Conservation (phyloP, 2,329 filamentous ascomycete genomes). For the Xylaria arbuscula region DNA sequence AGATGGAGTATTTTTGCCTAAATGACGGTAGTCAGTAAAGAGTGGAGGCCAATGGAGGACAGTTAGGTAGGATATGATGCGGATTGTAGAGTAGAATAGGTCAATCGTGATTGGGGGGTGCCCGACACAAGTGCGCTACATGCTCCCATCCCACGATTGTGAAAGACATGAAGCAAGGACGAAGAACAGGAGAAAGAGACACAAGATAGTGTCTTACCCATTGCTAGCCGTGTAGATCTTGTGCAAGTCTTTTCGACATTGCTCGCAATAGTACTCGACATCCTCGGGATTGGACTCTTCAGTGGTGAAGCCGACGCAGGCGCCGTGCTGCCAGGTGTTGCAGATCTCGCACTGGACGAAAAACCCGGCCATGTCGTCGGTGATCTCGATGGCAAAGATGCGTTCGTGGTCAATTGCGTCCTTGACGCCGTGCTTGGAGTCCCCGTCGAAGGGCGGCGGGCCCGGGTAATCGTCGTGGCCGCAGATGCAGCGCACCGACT, state of each 20-base stretch:
- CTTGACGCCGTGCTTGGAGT: slow-evolving; percentile 63
- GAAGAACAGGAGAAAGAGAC: slow-evolving; percentile 9
- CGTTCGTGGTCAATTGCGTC: slow-evolving; percentile 68
- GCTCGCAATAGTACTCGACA: slow-evolving; percentile 90
- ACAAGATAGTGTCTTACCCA: slow-evolving; percentile 71
- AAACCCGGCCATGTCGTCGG: slow-evolving; percentile 90
- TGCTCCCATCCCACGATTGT: not conserved
- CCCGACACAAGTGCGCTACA: not conserved
- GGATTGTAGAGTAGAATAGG: slow-evolving; percentile 29
- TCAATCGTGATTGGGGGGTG: not conserved
- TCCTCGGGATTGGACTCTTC: slow-evolving; percentile 90
- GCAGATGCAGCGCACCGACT: slow-evolving; percentile 95
- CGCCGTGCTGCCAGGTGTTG: slow-evolving; percentile 98
- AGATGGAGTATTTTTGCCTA: slow-evolving; percentile 75
- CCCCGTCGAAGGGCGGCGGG: slow-evolving; percentile 72
- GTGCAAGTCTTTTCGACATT: slow-evolving; percentile 92
- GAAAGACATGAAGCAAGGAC: slow-evolving; percentile 1
- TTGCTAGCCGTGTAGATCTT: slow-evolving; percentile 82
- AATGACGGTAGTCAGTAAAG: slow-evolving; percentile 54
- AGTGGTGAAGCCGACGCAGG: slow-evolving; percentile 96
- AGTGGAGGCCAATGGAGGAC: not conserved
- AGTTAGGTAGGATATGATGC: slow-evolving; percentile 2
- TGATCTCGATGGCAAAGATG: slow-evolving; percentile 70
- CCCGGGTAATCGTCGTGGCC: slow-evolving; percentile 95
- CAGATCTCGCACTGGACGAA: slow-evolving; percentile 98